These are phyloP conservation scores for Podila clonocystis DNA, from an alignment of 192 early-diverging fungal species.

Conservation along the genomic window DNA sequence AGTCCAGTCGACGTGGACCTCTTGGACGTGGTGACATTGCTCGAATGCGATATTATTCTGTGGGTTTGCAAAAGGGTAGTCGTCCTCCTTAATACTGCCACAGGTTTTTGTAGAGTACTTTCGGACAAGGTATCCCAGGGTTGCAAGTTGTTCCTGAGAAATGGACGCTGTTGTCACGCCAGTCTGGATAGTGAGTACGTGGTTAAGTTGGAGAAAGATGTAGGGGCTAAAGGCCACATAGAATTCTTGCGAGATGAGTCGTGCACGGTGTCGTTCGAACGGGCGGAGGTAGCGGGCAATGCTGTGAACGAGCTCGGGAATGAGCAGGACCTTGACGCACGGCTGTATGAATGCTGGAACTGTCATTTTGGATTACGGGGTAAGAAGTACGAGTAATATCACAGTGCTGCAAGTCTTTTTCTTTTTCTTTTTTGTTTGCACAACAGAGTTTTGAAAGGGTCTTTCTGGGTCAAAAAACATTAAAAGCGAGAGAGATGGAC, in stretches of 20 bases:
- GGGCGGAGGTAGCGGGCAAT: not conserved
- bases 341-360: not conserved
- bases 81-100: not conserved
- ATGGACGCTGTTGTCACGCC: not conserved
- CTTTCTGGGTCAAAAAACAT: no score
- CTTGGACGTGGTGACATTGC: not conserved
- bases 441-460: no score
- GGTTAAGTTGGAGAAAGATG: not conserved
- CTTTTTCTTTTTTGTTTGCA: no score
- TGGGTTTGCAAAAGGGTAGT: not conserved
- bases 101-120: not conserved
- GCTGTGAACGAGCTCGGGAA: not conserved
- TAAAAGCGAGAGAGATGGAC: no score
- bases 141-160: not conserved
- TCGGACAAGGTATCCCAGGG: not conserved
- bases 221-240: not conserved
- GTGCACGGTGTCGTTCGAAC: not conserved
- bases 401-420: no score
- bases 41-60: not conserved
- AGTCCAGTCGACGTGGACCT: not conserved
- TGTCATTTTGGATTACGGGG: not conserved
- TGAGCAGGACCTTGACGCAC: not conserved
- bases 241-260: not conserved
- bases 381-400: no score
- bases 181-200: not conserved